A percentile compares a stretch with the other conserved stretches of the same genome.
Evolutionary conservation across 495 filamentous ascomycete genomes (phyloP).

Genomic region (Podospora australis): DNA sequence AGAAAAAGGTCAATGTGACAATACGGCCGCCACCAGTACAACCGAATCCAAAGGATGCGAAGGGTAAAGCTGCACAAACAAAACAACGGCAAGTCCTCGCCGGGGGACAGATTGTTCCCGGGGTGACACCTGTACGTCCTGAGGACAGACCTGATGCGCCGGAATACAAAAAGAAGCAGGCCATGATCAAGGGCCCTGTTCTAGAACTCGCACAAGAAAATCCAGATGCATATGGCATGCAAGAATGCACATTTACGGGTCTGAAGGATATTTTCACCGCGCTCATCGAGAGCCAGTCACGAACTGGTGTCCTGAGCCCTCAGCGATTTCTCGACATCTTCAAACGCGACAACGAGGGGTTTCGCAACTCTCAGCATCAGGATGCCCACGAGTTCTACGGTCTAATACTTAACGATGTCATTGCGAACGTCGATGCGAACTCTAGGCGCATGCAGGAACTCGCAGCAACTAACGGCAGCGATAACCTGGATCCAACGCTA

Average conservation of each 20-base stretch:
- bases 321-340: slow-evolving; percentile 90
- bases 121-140: slow-evolving; percentile 34
- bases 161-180: slow-evolving; percentile 95
- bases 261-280: slow-evolving; percentile 96
- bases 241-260: slow-evolving; percentile 87
- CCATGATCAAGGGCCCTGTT: slow-evolving; percentile 77
- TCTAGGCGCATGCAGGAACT: slow-evolving; percentile 52
- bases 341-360: slow-evolving; percentile 94
- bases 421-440: slow-evolving; percentile 84
- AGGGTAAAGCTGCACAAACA: slow-evolving; percentile 36
- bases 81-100: slow-evolving; percentile 39
- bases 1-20: slow-evolving; percentile 42
- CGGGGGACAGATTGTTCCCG: slow-evolving; percentile 29
- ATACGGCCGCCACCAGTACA: slow-evolving; percentile 41
- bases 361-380: slow-evolving; percentile 92
- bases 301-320: slow-evolving; percentile 87
- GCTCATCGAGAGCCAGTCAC: slow-evolving; percentile 70
- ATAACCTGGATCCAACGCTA: slow-evolving; percentile 25
- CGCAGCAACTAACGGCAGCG: slow-evolving; percentile 31
- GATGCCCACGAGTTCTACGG: slow-evolving; percentile 98
- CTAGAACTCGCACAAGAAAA: slow-evolving; percentile 75
- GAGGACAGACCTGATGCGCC: slow-evolving; percentile 79
- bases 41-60: slow-evolving; percentile 34
- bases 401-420: slow-evolving; percentile 89
- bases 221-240: slow-evolving; percentile 77